phyloP scores from a whole-genome alignment of 352 stramenopile genomes.

The Paralagenidium karlingii region DNA sequence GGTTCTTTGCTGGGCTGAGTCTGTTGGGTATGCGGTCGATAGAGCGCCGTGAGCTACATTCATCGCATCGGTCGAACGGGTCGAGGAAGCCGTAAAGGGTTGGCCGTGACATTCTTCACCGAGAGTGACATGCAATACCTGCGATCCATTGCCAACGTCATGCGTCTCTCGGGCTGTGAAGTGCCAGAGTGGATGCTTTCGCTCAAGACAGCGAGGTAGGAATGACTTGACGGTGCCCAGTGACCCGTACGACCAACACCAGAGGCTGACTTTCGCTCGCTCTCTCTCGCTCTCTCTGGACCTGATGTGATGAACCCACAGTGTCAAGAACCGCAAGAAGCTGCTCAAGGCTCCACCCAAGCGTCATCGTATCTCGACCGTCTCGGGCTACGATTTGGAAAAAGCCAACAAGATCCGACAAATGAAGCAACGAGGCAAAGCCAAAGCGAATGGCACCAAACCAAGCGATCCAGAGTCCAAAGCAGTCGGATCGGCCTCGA shows the following conservation, averaged over 20 bases:
- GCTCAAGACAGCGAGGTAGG: conserved; percentile 86
- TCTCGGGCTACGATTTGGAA: conserved; percentile 80
- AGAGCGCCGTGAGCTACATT: conserved; percentile 91
- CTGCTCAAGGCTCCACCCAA: conserved; percentile 63
- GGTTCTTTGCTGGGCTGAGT: too few relatives aligned
- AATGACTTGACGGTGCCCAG: too few relatives aligned
- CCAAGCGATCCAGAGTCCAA: too few relatives aligned
- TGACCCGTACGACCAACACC: not conserved
- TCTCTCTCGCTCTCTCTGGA: too few relatives aligned
- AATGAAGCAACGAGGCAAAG: conserved; percentile 34
- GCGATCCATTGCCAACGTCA: conserved; percentile 96
- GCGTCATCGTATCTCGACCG: conserved; percentile 70
- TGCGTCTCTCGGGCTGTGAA: conserved; percentile 96
- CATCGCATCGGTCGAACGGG: conserved; percentile 95
- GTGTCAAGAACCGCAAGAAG: conserved; percentile 59
- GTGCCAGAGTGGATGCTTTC: conserved; percentile 98
- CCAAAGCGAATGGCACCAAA: too few relatives aligned
- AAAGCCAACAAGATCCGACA: conserved; percentile 58
- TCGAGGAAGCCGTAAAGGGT: conserved; percentile 84
- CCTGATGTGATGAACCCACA: conserved; percentile 8
- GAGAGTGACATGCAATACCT: conserved; percentile 92
- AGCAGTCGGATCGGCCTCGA: too few relatives aligned
- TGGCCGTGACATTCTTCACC: conserved; percentile 97
- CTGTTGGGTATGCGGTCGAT: too few relatives aligned
- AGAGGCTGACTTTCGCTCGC: not conserved